phyloP scores from a whole-genome alignment of 257 asterid species.

The Paraleonurus japonicus region DNA sequence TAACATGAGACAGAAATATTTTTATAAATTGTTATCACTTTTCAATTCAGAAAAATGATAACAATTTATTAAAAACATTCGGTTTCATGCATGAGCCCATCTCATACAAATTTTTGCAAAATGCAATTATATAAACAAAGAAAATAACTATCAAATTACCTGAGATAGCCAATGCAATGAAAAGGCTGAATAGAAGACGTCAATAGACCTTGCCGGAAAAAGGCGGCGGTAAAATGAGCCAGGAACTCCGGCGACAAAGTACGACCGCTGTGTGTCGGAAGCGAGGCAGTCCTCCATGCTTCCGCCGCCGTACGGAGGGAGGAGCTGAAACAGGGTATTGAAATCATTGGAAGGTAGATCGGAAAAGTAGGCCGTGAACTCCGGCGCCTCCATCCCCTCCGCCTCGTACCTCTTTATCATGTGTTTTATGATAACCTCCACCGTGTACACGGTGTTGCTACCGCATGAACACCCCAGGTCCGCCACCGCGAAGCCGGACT shows the following conservation, averaged over 20 bases:
- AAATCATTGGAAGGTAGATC: constrained; percentile 93
- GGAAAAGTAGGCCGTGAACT: constrained; percentile 80
- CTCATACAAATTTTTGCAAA: no score
- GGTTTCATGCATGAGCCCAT: no score
- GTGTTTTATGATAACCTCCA: constrained; percentile 75
- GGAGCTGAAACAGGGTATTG: constrained; percentile 83
- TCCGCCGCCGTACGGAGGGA: constrained; percentile 68
- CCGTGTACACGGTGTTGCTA: constrained; percentile 73
- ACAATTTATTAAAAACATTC: no score
- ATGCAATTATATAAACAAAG: no score
- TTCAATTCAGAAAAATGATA: no score
- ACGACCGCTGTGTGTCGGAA: constrained; percentile 67
- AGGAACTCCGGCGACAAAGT: constrained; percentile 94
- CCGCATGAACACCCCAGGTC: constrained; percentile 95
- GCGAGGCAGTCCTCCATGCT: constrained; percentile 94
- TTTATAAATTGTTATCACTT: no score
- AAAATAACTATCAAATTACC: constrained; percentile 40
- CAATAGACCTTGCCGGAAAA: constrained; percentile 70
- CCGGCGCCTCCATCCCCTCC: constrained; percentile 51
- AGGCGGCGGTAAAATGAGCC: constrained; percentile 90
- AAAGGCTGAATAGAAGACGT: constrained; percentile 83
- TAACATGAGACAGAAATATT: no score
- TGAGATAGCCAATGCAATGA: constrained; percentile 99
- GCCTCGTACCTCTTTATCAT: constrained; percentile 64
- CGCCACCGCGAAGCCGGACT: constrained; percentile 63